These are phyloP conservation scores for Aspergillus costaricaensis DNA, from an alignment of 2,329 filamentous ascomycete species.

Conservation along the genomic window DNA sequence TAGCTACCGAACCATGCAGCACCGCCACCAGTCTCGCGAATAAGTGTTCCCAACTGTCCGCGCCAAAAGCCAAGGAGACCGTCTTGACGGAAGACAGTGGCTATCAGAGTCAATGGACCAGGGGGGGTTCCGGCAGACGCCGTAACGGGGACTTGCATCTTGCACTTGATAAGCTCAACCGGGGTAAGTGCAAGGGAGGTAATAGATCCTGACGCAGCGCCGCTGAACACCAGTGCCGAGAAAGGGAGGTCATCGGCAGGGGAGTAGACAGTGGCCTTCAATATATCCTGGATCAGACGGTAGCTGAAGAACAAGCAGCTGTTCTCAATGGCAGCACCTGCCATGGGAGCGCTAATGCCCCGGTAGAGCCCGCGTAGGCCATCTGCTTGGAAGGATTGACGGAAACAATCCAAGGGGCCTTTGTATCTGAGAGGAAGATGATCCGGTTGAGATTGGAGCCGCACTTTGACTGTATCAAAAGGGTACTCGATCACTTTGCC, in stretches of 20 bases:
- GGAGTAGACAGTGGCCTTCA: slow-evolving; percentile 66
- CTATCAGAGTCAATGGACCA: slow-evolving; percentile 70
- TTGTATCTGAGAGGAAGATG: slow-evolving; percentile 77
- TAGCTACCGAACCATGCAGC: slow-evolving; percentile 95
- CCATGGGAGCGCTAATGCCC: slow-evolving; percentile 85
- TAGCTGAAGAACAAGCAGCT: slow-evolving; percentile 94
- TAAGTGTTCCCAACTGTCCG: slow-evolving; percentile 88
- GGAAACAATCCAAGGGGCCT: slow-evolving; percentile 91
- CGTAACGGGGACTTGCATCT: slow-evolving; percentile 77
- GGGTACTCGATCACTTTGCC: slow-evolving; percentile 98
- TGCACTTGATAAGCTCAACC: slow-evolving; percentile 96
- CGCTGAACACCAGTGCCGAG: slow-evolving; percentile 73
- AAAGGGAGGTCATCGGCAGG: slow-evolving; percentile 65
- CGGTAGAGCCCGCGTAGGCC: slow-evolving; percentile 84
- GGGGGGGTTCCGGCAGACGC: slow-evolving; percentile 50
- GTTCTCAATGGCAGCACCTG: slow-evolving; percentile 89
- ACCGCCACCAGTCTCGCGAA: slow-evolving; percentile 89
- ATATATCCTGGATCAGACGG: slow-evolving; percentile 61
- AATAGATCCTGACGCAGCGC: slow-evolving; percentile 82
- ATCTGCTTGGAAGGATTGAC: slow-evolving; percentile 76
- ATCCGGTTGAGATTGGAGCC: slow-evolving; percentile 92
- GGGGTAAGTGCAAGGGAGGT: slow-evolving; percentile 91
- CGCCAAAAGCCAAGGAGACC: slow-evolving; percentile 90
- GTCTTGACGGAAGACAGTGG: slow-evolving; percentile 77
- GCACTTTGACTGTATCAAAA: slow-evolving; percentile 97